Evolutionary conservation across 805 yeast species (phyloP).

Genomic region (Lipomyces spencermartinsiae): DNA sequence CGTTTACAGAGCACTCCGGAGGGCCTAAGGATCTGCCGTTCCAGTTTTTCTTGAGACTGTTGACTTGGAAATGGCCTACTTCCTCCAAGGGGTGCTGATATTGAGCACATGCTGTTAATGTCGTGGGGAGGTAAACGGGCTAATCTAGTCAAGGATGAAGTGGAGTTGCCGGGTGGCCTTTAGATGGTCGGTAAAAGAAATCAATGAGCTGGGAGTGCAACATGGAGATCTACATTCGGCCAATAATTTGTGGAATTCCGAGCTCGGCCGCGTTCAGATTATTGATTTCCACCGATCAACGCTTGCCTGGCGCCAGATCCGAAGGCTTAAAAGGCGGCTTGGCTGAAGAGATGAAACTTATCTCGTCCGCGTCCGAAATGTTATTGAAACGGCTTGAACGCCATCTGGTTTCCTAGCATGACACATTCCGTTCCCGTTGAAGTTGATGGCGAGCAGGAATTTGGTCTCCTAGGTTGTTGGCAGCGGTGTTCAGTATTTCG

Average conservation of each 20-base stretch:
- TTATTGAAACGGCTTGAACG: no score
- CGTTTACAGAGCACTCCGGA: slow-evolving; percentile 3
- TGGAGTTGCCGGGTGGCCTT: background rate
- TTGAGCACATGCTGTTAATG: slow-evolving; percentile 8
- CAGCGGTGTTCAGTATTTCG: no score
- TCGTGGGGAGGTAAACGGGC: slow-evolving; percentile 7
- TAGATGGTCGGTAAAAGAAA: background rate
- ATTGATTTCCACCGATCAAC: slow-evolving; percentile 4
- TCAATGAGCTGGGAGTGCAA: background rate
- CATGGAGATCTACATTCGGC: background rate
- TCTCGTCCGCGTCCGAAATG: no score
- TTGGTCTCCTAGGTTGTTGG: no score
- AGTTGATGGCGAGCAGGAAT: no score
- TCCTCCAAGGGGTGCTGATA: background rate
- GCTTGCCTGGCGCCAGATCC: background rate
- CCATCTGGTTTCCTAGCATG: no score
- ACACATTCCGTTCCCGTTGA: no score
- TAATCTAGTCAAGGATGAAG: background rate
- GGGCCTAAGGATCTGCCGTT: slow-evolving; percentile 9
- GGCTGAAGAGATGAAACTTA: no score
- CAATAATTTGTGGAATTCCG: slow-evolving; percentile 8
- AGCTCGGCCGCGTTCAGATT: slow-evolving; percentile 8
- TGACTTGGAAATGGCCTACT: background rate
- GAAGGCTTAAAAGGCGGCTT: background rate
- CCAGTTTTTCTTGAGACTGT: slow-evolving; percentile 8